Conservation (phyloP, 345 rosid genomes). For the Eucalyptus erythrocorys region DNA sequence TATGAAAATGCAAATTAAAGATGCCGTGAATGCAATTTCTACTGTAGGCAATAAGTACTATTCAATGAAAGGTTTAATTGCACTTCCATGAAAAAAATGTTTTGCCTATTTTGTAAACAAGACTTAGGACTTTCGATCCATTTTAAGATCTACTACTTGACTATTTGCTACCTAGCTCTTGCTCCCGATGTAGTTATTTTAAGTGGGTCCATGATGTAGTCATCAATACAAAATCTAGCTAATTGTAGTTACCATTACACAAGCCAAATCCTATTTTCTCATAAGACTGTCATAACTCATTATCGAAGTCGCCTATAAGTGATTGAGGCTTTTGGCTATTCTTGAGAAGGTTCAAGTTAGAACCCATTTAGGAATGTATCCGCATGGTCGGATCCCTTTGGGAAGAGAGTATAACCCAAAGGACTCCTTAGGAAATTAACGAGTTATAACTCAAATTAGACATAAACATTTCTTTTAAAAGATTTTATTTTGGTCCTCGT, state of each 20-base stretch:
- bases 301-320: fast-evolving
- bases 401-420: not conserved
- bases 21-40: not conserved
- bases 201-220: not conserved
- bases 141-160: not conserved
- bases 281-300: not conserved
- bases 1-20: not conserved
- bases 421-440: not conserved
- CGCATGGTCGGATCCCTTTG: fast-evolving
- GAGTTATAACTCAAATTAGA: not conserved
- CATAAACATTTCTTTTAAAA: not conserved
- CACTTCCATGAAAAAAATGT: not conserved
- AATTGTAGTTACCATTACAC: not conserved
- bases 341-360: not conserved
- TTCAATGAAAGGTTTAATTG: not conserved
- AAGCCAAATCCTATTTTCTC: not conserved
- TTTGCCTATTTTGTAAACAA: not conserved
- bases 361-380: not conserved
- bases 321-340: not conserved
- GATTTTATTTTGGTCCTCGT: no score
- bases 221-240: not conserved
- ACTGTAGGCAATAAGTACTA: not conserved
- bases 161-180: not conserved
- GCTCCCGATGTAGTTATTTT: not conserved
- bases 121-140: not conserved